phyloP scores from a whole-genome alignment of 148 eudicot species.

The Heliosperma pusillum region DNA sequence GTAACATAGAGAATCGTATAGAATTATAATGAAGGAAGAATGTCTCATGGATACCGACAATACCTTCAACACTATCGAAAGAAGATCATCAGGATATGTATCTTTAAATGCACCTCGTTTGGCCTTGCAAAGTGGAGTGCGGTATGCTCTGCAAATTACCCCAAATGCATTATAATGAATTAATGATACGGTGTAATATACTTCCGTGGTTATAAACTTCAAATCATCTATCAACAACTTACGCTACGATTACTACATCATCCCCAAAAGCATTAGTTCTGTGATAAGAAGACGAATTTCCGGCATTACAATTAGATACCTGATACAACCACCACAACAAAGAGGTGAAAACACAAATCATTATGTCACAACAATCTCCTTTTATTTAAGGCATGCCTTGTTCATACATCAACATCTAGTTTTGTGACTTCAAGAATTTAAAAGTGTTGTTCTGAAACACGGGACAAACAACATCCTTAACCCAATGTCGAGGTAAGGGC shows the following conservation, averaged over 20 bases:
- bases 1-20: background rate
- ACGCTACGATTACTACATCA: constrained; percentile 97
- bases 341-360: background rate
- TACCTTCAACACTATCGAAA: constrained; percentile 85
- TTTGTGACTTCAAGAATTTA: no score
- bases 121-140: constrained; percentile 84
- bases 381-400: background rate
- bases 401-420: background rate
- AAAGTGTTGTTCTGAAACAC: no score
- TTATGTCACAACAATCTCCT: background rate
- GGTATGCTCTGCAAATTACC: constrained; percentile 56
- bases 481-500: background rate
- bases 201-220: background rate
- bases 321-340: constrained; percentile 25
- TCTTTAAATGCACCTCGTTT: constrained; percentile 90
- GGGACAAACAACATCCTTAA: background rate
- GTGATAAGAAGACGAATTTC: constrained; percentile 75
- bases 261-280: constrained; percentile 69
- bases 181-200: background rate
- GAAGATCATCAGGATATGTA: constrained; percentile 90
- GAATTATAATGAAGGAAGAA: background rate
- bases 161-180: constrained; percentile 7
- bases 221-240: constrained; percentile 32
- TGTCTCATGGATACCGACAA: background rate
- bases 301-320: constrained; percentile 75